Evolutionary conservation across 148 eudicot species (phyloP).

Genomic region (Silene latifolia): DNA sequence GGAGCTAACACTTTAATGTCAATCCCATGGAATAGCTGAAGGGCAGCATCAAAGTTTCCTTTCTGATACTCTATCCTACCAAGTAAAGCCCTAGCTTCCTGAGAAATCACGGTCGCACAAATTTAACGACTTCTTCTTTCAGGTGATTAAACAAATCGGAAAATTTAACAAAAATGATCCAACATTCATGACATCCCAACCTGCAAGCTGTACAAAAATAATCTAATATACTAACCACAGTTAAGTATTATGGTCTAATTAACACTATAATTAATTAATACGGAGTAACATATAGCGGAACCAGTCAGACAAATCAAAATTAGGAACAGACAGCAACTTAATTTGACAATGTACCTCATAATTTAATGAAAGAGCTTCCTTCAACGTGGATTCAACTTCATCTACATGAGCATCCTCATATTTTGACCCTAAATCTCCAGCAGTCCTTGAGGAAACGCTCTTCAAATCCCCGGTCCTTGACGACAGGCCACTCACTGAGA

Average conservation of each 20-base stretch:
- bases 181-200: background rate
- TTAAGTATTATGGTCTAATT: too few relatives aligned
- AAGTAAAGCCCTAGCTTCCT: conserved; percentile 97
- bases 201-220: too few relatives aligned
- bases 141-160: background rate
- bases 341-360: conserved; percentile 61
- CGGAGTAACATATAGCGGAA: background rate
- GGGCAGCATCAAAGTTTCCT: conserved; percentile 85
- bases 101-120: conserved; percentile 10
- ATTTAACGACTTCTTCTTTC: background rate
- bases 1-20: conserved; percentile 62
- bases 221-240: too few relatives aligned
- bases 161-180: background rate
- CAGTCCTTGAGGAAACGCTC: conserved; percentile 41
- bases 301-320: conserved; percentile 8
- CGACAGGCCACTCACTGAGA: conserved; percentile 68
- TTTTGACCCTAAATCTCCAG: conserved; percentile 65
- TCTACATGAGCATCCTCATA: conserved; percentile 89
- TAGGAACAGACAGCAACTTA: background rate
- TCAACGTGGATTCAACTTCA: conserved; percentile 95
- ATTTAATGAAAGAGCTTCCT: conserved; percentile 90
- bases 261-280: background rate
- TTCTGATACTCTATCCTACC: conserved; percentile 95
- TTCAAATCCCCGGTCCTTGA: conserved; percentile 58
- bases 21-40: conserved; percentile 90